Evolutionary conservation across 495 filamentous ascomycete species (phyloP).

Genomic region (Penicillium bialowiezense): DNA sequence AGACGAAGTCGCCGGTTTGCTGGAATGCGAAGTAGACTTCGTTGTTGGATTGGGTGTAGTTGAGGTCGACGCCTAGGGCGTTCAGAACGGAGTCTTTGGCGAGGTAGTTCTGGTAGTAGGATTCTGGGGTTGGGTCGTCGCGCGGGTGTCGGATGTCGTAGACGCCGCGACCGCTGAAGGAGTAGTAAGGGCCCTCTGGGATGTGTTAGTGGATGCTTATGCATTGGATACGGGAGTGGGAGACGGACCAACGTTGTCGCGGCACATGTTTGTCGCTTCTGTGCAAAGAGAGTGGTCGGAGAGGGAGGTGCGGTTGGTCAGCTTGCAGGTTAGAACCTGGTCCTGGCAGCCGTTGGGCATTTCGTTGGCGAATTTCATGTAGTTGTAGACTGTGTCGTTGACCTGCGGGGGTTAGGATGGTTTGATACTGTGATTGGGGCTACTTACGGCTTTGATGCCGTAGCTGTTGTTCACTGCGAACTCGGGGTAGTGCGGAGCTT

Average conservation of each 20-base stretch:
- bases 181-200: conserved; percentile 34
- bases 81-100: conserved; percentile 55
- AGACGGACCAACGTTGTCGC: conserved; percentile 39
- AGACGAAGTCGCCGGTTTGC: conserved; percentile 46
- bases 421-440: conserved; percentile 22
- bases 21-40: conserved; percentile 55
- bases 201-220: conserved; percentile 25
- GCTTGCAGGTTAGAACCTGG: conserved; percentile 46
- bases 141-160: conserved; percentile 59
- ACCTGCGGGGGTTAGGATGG: conserved; percentile 32
- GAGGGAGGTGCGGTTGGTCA: conserved; percentile 41
- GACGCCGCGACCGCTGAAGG: conserved; percentile 40
- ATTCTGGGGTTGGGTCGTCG: conserved; percentile 61
- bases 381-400: conserved; percentile 53
- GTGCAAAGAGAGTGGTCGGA: conserved; percentile 38
- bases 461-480: conserved; percentile 75
- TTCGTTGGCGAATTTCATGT: conserved; percentile 46
- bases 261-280: conserved; percentile 40
- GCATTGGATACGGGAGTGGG: conserved; percentile 28
- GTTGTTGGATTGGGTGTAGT: conserved; percentile 55
- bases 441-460: conserved; percentile 58
- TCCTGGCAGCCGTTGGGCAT: conserved; percentile 61
- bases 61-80: conserved; percentile 62
- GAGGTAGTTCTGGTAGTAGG: conserved; percentile 59
- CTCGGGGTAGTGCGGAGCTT: conserved; percentile 63